phyloP scores from a whole-genome alignment of 176 grass and related monocot species.

The Eleusine coracana region DNA sequence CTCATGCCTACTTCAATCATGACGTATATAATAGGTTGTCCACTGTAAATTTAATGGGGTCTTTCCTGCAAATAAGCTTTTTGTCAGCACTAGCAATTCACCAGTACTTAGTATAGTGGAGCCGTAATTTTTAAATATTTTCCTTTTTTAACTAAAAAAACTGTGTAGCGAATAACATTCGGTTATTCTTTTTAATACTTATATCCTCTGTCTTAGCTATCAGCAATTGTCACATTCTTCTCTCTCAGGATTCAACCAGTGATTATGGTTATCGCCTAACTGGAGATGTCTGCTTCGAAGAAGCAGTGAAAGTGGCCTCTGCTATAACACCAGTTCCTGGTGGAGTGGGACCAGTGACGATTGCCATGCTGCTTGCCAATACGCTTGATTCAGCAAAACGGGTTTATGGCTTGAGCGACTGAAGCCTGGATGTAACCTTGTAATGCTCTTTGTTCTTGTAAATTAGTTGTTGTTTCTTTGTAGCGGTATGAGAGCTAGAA shows the following conservation, averaged over 20 bases:
- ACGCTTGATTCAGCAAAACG: slow-evolving; percentile 81
- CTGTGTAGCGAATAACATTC: background rate
- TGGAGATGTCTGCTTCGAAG: slow-evolving; percentile 90
- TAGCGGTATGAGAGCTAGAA: slow-evolving; percentile 20
- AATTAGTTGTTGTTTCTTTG: slow-evolving; percentile 36
- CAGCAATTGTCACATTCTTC: background rate
- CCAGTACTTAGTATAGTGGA: background rate
- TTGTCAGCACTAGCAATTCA: background rate
- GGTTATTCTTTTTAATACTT: background rate
- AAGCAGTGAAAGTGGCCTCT: slow-evolving; percentile 77
- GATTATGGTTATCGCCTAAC: slow-evolving; percentile 79
- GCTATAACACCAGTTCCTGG: slow-evolving; percentile 96
- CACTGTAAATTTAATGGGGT: background rate
- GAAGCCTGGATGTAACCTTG: slow-evolving; percentile 23
- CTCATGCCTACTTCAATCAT: background rate
- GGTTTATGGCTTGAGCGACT: slow-evolving; percentile 44
- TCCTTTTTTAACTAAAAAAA: background rate
- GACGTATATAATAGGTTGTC: background rate
- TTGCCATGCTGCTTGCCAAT: slow-evolving; percentile 89
- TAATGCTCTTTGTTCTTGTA: slow-evolving; percentile 28
- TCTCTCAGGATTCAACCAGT: slow-evolving; percentile 65
- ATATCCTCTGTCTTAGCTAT: background rate
- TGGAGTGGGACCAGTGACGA: slow-evolving; percentile 85
- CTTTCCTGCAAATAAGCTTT: background rate
- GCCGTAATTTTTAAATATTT: background rate